Conservation (phyloP, 257 asterid genomes). For the Phtheirospermum japonicum region DNA sequence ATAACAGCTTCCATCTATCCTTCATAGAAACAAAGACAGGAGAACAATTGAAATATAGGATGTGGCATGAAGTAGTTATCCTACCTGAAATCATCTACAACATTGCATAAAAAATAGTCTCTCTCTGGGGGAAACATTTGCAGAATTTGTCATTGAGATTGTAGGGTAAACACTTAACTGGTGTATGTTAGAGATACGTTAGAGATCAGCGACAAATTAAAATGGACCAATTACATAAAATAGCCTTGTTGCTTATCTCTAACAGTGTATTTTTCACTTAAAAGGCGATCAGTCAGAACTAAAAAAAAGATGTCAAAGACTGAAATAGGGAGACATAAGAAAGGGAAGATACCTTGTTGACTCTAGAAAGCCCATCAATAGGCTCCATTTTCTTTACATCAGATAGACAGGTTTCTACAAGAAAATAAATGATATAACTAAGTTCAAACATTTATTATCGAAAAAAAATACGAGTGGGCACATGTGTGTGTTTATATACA, state of each 20-base stretch:
- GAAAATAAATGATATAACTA: conserved; percentile 24
- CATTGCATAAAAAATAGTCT: conserved; percentile 1
- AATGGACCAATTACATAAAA: neutral
- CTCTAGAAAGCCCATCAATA: conserved; percentile 80
- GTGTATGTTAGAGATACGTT: too few relatives aligned
- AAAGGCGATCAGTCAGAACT: conserved; percentile 1
- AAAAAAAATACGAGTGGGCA: conserved; percentile 5
- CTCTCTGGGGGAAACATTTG: conserved; percentile 3
- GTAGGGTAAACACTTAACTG: neutral
- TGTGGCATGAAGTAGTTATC: conserved; percentile 18
- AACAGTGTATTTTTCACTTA: conserved; percentile 5
- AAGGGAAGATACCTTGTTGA: conserved; percentile 68
- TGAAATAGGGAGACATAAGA: conserved; percentile 17
- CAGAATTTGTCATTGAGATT: conserved; percentile 22
- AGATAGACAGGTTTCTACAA: conserved; percentile 88
- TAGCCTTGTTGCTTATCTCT: neutral
- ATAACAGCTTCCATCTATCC: conserved; percentile 97
- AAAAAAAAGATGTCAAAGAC: conserved; percentile 11
- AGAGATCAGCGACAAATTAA: neutral
- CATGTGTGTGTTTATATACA: neutral
- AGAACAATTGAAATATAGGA: conserved; percentile 21
- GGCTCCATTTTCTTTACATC: conserved; percentile 96
- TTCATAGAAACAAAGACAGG: conserved; percentile 32
- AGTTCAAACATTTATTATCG: conserved; percentile 8
- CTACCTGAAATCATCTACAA: conserved; percentile 9